These are phyloP conservation scores for Fusarium sp. DNA, from an alignment of 2,329 filamentous ascomycete genomes.

Conservation along the genomic window DNA sequence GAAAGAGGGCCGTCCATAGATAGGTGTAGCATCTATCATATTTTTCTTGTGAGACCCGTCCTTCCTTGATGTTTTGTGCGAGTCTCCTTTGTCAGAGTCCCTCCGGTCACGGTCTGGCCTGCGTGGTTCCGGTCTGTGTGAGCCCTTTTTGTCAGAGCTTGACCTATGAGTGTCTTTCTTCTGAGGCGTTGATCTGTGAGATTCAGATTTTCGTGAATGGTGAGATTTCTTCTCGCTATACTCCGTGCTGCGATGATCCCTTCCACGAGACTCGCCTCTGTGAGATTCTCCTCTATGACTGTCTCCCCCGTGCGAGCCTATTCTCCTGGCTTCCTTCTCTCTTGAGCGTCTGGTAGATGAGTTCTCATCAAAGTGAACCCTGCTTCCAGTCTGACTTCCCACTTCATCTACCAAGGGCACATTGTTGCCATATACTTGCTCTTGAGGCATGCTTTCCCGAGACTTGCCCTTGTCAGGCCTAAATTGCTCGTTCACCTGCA, in stretches of 20 bases:
- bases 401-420: rapidly evolving
- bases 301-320: rapidly evolving
- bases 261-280: background rate
- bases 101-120: no score
- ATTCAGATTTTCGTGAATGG: rapidly evolving
- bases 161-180: background rate
- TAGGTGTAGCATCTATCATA: background rate
- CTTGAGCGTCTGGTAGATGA: background rate
- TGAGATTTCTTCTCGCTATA: background rate
- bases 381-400: background rate
- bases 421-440: rapidly evolving
- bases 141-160: background rate
- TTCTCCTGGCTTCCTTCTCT: rapidly evolving
- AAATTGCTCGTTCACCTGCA: background rate
- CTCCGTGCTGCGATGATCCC: rapidly evolving
- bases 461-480: rapidly evolving
- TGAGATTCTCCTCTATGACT: background rate
- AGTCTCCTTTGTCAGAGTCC: no score
- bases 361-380: background rate
- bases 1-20: no score
- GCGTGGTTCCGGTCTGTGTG: background rate
- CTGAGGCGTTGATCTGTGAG: background rate
- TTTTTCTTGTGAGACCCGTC: background rate
- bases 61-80: background rate
- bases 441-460: background rate